Evolutionary conservation across 2,329 filamentous ascomycete species (phyloP), one percentile per base, ranked within the genome.

Genomic region (Botrytis aclada): DNA sequence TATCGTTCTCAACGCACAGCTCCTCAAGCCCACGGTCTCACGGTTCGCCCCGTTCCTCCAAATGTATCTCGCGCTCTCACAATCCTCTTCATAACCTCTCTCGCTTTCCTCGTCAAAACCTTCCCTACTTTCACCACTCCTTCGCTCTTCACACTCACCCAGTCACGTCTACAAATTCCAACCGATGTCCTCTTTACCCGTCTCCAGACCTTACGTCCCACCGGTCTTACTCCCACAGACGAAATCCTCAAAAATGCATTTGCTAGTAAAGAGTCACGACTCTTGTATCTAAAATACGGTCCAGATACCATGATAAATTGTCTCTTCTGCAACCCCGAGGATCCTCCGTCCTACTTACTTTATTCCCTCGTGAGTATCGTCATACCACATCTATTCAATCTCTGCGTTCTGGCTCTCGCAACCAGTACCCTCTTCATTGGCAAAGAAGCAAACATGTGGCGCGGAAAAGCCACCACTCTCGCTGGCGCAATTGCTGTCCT

Each of bases 231-330:
- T 0, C 75, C 83, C 0, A 74, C 81, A 20, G 95, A 98, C 82
- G 85, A 88, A 69, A 83, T 86, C 37, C 86, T 98, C 16, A 87
- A 89, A 70, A 83, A 84, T 39, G 90, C 90, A 77, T 90, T 98
- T 80, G 87, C 89, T 77, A 91, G 88, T 74, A 83, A 91, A 71
- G 90, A 93, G 76, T 92, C 91, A 65, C 88, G 93, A 71, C 87
- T 96, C 74, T 85, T 97, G 12, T 98, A 98, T 83, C 86, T 97
- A 70, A 90, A 92, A 74, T 97, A 90, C 82, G 96, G 96, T 3
- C 93, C 94, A 0, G 86, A 88, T 47, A 89, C 91, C 14, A 81
- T 98, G 54, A 85, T 90, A 34, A 85, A 89, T 73, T 98, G 95
- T 81, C 87, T 89, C n/a, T 97, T 97, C 84, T 98, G 95, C 86